Evolutionary conservation across 1,139 yeast genomes (phyloP), one percentile per base, ranked within the genome.

Genomic region (Sugiyamaella xylanicola): DNA sequence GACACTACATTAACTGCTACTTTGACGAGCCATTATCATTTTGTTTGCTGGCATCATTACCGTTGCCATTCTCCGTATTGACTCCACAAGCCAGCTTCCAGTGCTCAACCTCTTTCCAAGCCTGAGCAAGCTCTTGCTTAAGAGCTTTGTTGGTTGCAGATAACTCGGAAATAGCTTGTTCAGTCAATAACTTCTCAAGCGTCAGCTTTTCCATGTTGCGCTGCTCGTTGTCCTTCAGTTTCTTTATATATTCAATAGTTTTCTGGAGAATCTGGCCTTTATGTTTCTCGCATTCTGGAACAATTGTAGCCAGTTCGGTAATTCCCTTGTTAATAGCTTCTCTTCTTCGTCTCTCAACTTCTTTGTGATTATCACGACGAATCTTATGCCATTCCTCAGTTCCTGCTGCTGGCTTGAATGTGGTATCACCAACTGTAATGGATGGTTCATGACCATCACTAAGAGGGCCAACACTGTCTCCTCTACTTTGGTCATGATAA

Each of bases 321-420:
- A 93, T 92, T 11, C 98, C 98, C 52, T 81, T 79, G 73, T 92
- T 93, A 69, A 93, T 93, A 51, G 87, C 84, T 69, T 93, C 97
- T 67, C 99, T 84, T 69, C 99, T 85, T 66, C 98, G 84, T 68
- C 97, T 82, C 75, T 93, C 99, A 29, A 93, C 99, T 74, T 95
- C 99, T 73, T 93, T 93, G 76, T 93, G 99, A 72, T 90, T 92
- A 65, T 88, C 89, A 65, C 88, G 85, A 65, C 97, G 83, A 69
- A 83, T 82, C 63, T 82, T 82, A 69, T 87, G 92, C 96, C 97
- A 91, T 71, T 89, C 97, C 29, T 87, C 95, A 19, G 89, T 75
- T 9, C 87, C 66, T 66, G 77, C 65, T 78, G 85, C 70, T 15
- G 81, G 78, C 56, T 74, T 74, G n/a, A 29, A 41, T 7, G 46